These are phyloP conservation scores for Corinectria fuckeliana DNA, from an alignment of 2,329 filamentous ascomycete species.

Conservation along the genomic window DNA sequence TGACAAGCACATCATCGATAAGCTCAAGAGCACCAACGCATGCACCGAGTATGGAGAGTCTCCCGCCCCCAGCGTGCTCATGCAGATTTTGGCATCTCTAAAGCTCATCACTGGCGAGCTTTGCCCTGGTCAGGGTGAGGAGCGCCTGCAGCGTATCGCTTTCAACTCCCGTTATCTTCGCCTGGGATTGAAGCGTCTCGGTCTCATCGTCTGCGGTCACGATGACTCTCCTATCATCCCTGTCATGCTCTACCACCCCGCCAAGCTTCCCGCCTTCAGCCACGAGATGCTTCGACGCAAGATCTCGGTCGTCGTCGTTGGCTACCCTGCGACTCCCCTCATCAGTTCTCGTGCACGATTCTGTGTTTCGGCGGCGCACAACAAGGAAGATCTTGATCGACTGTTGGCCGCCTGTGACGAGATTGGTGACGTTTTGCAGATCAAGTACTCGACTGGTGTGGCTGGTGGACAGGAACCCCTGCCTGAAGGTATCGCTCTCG, in stretches of 20 bases:
- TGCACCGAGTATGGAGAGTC: slow-evolving; percentile 88
- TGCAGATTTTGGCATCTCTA: slow-evolving; percentile 87
- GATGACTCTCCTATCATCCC: slow-evolving; percentile 98
- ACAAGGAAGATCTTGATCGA: slow-evolving; percentile 96
- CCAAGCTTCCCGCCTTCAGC: slow-evolving; percentile 97
- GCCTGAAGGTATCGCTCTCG: slow-evolving; percentile 71
- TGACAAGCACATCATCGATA: slow-evolving; percentile 90
- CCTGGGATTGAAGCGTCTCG: slow-evolving; percentile 93
- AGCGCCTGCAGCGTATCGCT: slow-evolving; percentile 91
- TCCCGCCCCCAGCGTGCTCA: slow-evolving; percentile 84
- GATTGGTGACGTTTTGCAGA: slow-evolving; percentile 86
- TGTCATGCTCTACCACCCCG: slow-evolving; percentile 94
- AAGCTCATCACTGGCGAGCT: slow-evolving; percentile 90
- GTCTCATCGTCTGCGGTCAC: slow-evolving; percentile 95
- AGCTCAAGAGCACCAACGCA: slow-evolving; percentile 84
- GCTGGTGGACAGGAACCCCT: slow-evolving; percentile 85
- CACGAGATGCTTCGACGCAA: slow-evolving; percentile 98
- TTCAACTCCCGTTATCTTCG: slow-evolving; percentile 99
- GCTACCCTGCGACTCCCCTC: slow-evolving; percentile 93
- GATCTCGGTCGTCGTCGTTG: slow-evolving; percentile 96
- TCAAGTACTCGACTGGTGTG: slow-evolving; percentile 97
- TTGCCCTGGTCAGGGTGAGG: slow-evolving; percentile 88
- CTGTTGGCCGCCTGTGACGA: slow-evolving; percentile 90
- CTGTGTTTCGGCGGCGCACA: slow-evolving; percentile 94
- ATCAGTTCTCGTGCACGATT: slow-evolving; percentile 95